Evolutionary conservation across 495 filamentous ascomycete species (phyloP), one percentile per base, ranked within the genome.

Genomic region (Parathielavia hyrcaniae): DNA sequence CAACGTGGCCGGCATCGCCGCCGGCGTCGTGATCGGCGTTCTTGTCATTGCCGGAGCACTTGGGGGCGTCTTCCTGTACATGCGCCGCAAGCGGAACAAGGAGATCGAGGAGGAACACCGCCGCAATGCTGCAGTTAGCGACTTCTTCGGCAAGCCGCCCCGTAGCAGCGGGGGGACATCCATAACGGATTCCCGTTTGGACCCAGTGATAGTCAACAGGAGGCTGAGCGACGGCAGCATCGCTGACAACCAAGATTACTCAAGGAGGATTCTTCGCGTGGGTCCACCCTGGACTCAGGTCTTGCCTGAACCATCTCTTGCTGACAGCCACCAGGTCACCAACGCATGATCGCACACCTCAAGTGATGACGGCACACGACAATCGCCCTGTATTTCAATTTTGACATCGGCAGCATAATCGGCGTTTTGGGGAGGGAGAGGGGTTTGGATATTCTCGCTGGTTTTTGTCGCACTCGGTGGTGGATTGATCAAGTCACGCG

Each of bases 181-280:
- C 30, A 83, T 86, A 76, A 78, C 79, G 11, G 91, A 97, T 71
- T 86, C 87, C 45, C 83, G 95, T 22, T 86, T 97, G 58, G 93
- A 98, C 61, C 90, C 92, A 22, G 83, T 86, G 50, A 88, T 96
- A 85, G 83, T 84, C 56, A 84, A 93, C 62, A 79, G 90, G 67
- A 83, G 93, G 70, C 84, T 92, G 76, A 97, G 93, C 73, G 89
- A 92, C 72, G 93, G 92, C 63, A 97, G 92, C 74, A 97, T 98
- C 68, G 92, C 91, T 64, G 95, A 98, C 69, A 93, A 96, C 73
- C 84, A 95, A 70, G 93, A 97, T 72, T 98, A 97, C 74, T 97
- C 93, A 57, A 83, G 93, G 71, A 87, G 87, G 67, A 96, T 98
- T 71, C 79, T 98, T 68, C 89, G 93, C 84, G 93, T 93, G 76